Conservation (phyloP, 2,329 filamentous ascomycete genomes). For the Pseudogymnoascus sp. region DNA sequence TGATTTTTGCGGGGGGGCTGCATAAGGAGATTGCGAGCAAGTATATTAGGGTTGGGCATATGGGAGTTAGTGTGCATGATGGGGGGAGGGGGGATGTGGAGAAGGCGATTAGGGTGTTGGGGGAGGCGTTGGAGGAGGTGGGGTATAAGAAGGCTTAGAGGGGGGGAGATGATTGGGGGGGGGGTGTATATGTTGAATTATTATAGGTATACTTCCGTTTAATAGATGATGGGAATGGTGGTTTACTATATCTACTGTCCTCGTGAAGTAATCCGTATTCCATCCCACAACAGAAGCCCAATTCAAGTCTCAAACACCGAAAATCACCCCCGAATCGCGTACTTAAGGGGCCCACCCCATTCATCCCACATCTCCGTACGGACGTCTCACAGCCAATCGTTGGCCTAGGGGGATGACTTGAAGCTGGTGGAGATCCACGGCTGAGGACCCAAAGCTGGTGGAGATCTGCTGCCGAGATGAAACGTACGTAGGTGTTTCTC, state of each 20-base stretch:
- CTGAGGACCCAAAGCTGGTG: no score
- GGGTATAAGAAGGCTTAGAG: conserved; percentile 6
- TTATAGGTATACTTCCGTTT: not conserved
- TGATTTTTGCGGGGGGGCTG: conserved; percentile 89
- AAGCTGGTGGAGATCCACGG: no score
- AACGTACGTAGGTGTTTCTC: no score
- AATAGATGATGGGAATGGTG: not conserved
- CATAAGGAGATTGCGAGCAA: conserved; percentile 92
- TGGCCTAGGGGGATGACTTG: no score
- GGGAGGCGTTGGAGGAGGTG: not conserved
- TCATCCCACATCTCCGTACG: no score
- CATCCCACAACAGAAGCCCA: not conserved
- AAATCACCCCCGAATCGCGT: not conserved
- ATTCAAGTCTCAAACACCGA: not conserved
- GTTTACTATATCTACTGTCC: not conserved
- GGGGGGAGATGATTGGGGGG: not conserved
- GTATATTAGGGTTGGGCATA: conserved; percentile 95
- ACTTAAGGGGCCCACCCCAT: no score
- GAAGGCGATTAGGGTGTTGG: not conserved
- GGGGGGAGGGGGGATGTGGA: conserved; percentile 2
- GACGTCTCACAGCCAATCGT: no score
- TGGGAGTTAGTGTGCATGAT: conserved; percentile 72
- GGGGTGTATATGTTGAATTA: not conserved
- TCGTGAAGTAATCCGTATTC: not conserved
- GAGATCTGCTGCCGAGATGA: no score